Evolutionary conservation across 352 stramenopile genomes (phyloP), one percentile per base, ranked within the genome.

Genomic region (Phytophthora sp.): DNA sequence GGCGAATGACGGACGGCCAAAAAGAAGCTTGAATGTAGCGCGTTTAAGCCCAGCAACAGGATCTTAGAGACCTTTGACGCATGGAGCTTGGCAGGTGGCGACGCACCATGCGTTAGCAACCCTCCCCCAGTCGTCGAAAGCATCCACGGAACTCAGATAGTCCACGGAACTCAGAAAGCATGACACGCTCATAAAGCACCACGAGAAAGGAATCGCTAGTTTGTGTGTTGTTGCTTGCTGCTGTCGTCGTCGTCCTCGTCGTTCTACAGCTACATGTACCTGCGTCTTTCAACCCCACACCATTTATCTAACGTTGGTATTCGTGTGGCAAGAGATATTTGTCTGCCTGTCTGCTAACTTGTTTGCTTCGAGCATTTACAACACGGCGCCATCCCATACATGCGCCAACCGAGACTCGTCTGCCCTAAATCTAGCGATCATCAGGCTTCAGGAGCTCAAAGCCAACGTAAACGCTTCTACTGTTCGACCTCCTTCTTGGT

Each of bases 31-130:
- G 55, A 18, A 69, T 27, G 47, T 49, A 58, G 47, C 44, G 56
- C 44, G 51, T 60, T 68, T 68, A 42, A 57, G 44, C 36, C 56
- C 42, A 74, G 55, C 52, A 71, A 36, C 55, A 55, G 67, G 56
- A 75, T 71, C 56, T 71, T 74, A 74, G 61, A 74, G 36, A 73
- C 58, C 63, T 71, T 63, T 50, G 55, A 47, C 61, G 66, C 51
- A 60, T 74, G 61, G 61, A 74, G 36, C 57, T 65, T 57, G 55
- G 56, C 29, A 58, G 36, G 33, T 31, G 20, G 29, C 29, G 29
- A 33, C 29, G 29, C 29, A 47, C 51, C 51, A 63, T 59, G 38
- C 51, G 57, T n/a, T n/a, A n/a, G 45, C 33, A 49, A 49, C 27
- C 30, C n/a, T n/a, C 61, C 51, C 56, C 50, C 58, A 63, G 49